Base-by-base conservation (phyloP, 1,139 yeast genomes). In the Diutina rugosa region DNA sequence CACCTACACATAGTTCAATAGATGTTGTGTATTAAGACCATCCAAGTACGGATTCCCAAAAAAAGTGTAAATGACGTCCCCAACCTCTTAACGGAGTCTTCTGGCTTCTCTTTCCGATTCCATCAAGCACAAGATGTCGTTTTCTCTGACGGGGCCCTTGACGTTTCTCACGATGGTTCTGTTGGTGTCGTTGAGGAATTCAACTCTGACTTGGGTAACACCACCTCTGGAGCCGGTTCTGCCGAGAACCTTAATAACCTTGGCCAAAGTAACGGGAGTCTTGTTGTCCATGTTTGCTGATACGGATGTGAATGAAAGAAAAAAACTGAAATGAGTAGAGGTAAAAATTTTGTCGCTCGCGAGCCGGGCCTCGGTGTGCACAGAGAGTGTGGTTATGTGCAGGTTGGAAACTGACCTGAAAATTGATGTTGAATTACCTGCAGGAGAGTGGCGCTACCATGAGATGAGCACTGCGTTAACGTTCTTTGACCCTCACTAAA, bases 151-250 rank as follows among this genome's bases (percentile, higher is more conserved):
- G 78, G 99, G 97, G 72, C 99, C 99, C 83, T 86, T 93, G 79
- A 93, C 99, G 85, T 93, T 93, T 87, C 99, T 90, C 83, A 93
- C 97, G 74, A 93, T 91, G 73, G 97, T 88, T 86, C 98, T 90
- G 78, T 96, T 82, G 72, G 95, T 81, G 77, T 93, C 98, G 78
- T 91, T 98, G 78, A 93, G 85, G 87, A 93, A 93, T 81, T 93
- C 98, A 72, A 93, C 98, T 81, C 99, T 91, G 78, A 93, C 98
- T 82, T 93, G 99, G 80, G 98, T 93, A 80, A 93, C 99, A 87
- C 97, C 98, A 87, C 99, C 99, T 84, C 98, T 91, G 76, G 97
- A 91, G 76, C 97, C 98, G 85, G 98, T 91, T 83, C 98, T 90
- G 78, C 98, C 98, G 79, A 93, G 86, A 79, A 93, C 98, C 85